Percentiles rank a stretch among this genome's conserved stretches.
These are phyloP conservation scores for Jatropha podagrica DNA, from an alignment of 441 rosid species.

Conservation along the genomic window DNA sequence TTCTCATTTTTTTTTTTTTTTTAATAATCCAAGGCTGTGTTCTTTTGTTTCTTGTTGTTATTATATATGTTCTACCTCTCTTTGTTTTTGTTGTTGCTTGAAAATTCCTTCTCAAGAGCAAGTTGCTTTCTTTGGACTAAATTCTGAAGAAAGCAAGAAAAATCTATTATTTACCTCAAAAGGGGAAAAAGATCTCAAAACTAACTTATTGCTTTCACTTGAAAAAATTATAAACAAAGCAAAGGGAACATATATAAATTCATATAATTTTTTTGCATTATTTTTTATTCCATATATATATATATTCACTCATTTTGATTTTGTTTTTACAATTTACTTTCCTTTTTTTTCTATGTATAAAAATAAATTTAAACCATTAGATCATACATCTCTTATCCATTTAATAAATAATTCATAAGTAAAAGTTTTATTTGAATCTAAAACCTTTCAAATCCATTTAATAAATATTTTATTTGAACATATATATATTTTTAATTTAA, in stretches of 20 bases:
- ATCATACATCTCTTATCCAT: no score
- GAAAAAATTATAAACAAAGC: constrained; percentile 18
- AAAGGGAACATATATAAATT: not conserved
- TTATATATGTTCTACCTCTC: not conserved
- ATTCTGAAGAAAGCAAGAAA: constrained; percentile 36
- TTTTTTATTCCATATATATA: no score
- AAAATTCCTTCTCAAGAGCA: constrained; percentile 23
- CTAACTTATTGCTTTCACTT: constrained; percentile 20
- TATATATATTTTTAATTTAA: no score
- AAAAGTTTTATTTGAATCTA: no score
- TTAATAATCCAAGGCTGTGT: not conserved
- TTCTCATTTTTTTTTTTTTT: constrained; percentile 22
- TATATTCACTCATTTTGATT: no score
- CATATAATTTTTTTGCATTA: no score
- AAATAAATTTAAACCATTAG: no score
- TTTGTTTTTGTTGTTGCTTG: constrained; percentile 66
- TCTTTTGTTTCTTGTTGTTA: not conserved
- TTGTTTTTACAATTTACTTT: no score
- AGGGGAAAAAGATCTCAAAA: constrained; percentile 9
- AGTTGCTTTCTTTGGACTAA: constrained; percentile 54
- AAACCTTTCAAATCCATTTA: no score
- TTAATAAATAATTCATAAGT: no score
- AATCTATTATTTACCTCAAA: not conserved
- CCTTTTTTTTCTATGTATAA: no score
- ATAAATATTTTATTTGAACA: no score